phyloP scores from a whole-genome alignment of 768 basidiomycete genomes.

The Mycena capillaripes region DNA sequence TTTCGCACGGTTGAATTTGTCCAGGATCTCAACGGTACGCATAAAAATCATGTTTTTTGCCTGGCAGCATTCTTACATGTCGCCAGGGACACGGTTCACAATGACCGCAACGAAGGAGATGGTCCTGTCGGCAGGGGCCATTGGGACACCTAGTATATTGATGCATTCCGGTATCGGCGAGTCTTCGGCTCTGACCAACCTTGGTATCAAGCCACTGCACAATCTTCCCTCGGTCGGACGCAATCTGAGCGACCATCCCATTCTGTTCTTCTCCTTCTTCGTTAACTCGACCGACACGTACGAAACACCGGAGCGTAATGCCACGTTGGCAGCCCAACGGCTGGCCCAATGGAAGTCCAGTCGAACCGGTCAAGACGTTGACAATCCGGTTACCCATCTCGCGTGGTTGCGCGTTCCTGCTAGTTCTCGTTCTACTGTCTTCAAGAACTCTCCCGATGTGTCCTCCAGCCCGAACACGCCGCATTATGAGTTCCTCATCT shows the following conservation, averaged over 20 bases:
- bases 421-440: slow-evolving; percentile 30
- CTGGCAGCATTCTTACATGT: neutral
- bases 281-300: slow-evolving; percentile 46
- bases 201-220: slow-evolving; percentile 43
- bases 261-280: slow-evolving; percentile 38
- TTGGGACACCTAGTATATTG: slow-evolving; percentile 51
- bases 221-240: slow-evolving; percentile 48
- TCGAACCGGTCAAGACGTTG: slow-evolving; percentile 45
- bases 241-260: slow-evolving; percentile 49
- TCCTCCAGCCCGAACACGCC: slow-evolving; percentile 42
- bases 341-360: slow-evolving; percentile 46
- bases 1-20: slow-evolving; percentile 39
- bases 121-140: slow-evolving; percentile 53
- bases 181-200: slow-evolving; percentile 22
- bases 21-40: neutral
- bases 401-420: too few species aligned
- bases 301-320: slow-evolving; percentile 41
- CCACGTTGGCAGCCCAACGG: slow-evolving; percentile 38
- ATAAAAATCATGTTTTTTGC: neutral
- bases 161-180: slow-evolving; percentile 54
- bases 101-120: slow-evolving; percentile 49
- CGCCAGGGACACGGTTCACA: neutral
- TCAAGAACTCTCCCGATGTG: slow-evolving; percentile 38
- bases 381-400: slow-evolving; percentile 32
- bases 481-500: slow-evolving; percentile 44